Evolutionary conservation across 768 basidiomycete genomes (phyloP).

Genomic region (Albatrellus ellisii): DNA sequence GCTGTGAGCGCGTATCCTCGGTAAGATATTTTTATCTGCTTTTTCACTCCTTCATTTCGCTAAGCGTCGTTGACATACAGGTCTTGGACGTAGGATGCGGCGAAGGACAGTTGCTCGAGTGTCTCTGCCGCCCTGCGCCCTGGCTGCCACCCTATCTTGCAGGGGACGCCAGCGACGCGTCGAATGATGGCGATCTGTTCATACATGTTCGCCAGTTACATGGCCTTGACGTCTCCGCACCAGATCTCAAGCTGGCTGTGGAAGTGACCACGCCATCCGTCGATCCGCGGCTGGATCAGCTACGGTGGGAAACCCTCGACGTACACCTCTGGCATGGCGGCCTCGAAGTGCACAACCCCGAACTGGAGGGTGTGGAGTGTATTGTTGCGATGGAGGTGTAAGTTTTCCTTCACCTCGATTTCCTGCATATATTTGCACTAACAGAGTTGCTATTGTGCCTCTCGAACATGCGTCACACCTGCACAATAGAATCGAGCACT

Average conservation of each 20-base stretch:
- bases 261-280: slow-evolving; percentile 30
- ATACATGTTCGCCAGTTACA: slow-evolving; percentile 44
- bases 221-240: slow-evolving; percentile 53
- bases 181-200: slow-evolving; percentile 21
- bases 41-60: background rate
- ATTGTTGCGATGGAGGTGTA: slow-evolving; percentile 78
- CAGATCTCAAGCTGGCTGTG: slow-evolving; percentile 42
- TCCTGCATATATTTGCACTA: slow-evolving; percentile 2
- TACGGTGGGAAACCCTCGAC: slow-evolving; percentile 57
- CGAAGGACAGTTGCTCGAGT: slow-evolving; percentile 57
- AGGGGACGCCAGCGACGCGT: slow-evolving; percentile 4
- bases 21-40: slow-evolving; percentile 22
- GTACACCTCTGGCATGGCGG: slow-evolving; percentile 67
- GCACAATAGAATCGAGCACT: slow-evolving; percentile 60
- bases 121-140: slow-evolving; percentile 63
- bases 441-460: background rate
- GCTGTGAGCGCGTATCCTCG: slow-evolving; percentile 40
- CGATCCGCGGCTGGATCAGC: slow-evolving; percentile 8
- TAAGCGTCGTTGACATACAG: slow-evolving; percentile 22
- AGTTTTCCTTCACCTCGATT: slow-evolving; percentile 17
- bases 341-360: slow-evolving; percentile 50
- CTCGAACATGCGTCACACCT: background rate
- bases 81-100: slow-evolving; percentile 80
- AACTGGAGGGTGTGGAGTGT: slow-evolving; percentile 52
- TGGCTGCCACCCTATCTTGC: slow-evolving; percentile 36